These are phyloP conservation scores for Lactarius sanguifluus DNA, from an alignment of 768 basidiomycete species.

Conservation along the genomic window DNA sequence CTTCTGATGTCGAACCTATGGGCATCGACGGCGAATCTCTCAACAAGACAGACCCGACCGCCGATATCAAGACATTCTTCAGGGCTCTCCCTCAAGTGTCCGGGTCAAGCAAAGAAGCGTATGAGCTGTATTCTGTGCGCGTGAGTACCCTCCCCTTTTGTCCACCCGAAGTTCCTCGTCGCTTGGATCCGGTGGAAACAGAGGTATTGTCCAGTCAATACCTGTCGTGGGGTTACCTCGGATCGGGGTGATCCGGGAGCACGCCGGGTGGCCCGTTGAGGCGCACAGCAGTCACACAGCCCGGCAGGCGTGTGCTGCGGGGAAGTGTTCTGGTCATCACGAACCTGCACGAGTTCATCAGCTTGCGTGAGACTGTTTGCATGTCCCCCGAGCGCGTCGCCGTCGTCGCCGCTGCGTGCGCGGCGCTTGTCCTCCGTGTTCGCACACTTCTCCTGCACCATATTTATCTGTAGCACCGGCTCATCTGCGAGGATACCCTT, in stretches of 20 bases:
- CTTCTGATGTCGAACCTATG: no score
- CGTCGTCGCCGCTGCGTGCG: conserved; percentile 15
- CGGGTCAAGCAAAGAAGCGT: neutral
- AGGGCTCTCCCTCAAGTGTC: neutral
- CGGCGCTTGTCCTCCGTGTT: conserved; percentile 23
- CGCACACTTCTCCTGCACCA: no score
- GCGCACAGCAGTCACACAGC: conserved; percentile 49
- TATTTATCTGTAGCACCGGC: no score
- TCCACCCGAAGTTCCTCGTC: no score
- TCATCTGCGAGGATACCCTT: neutral
- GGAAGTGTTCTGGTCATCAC: conserved; percentile 51
- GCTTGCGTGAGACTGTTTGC: conserved; percentile 31
- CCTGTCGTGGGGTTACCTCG: no score
- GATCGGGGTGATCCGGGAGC: conserved; percentile 45
- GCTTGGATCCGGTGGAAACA: no score
- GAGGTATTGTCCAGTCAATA: no score
- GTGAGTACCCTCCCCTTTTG: neutral
- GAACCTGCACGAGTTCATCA: conserved; percentile 42
- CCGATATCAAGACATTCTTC: neutral
- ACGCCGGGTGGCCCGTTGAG: conserved; percentile 53
- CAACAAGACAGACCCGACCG: neutral
- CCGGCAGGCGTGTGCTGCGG: conserved; percentile 46
- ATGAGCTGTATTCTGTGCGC: neutral
- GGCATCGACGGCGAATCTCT: neutral
- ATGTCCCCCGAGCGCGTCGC: conserved; percentile 29